Conservation (phyloP, 2,329 filamentous ascomycete species). For the Pseudocercospora macadamiae region DNA sequence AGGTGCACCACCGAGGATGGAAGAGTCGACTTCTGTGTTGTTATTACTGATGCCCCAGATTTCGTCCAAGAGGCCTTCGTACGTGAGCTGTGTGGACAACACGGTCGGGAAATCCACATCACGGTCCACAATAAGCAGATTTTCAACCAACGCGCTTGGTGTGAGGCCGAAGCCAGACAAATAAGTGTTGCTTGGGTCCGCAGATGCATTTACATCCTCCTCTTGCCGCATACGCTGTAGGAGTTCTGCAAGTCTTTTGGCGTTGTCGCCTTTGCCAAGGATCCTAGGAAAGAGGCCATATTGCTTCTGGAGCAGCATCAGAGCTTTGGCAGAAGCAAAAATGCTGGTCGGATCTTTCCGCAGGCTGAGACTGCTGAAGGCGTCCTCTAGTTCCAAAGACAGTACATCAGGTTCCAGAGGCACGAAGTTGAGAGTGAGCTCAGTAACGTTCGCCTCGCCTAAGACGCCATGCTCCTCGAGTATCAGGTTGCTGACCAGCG, state of each 20-base stretch:
- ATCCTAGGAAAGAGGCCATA: slow-evolving; percentile 94
- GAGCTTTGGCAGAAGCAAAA: slow-evolving; percentile 82
- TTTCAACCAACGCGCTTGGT: slow-evolving; percentile 86
- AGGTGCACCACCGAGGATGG: slow-evolving; percentile 76
- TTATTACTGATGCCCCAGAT: slow-evolving; percentile 90
- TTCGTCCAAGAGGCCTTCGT: slow-evolving; percentile 94
- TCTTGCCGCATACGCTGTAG: slow-evolving; percentile 91
- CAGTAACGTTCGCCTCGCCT: slow-evolving; percentile 85
- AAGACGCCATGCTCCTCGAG: slow-evolving; percentile 91
- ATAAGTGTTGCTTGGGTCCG: slow-evolving; percentile 47
- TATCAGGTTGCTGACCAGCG: slow-evolving; percentile 85
- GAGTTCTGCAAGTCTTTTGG: slow-evolving; percentile 82
- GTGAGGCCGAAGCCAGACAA: slow-evolving; percentile 67
- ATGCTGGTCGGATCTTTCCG: slow-evolving; percentile 89
- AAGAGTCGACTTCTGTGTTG: slow-evolving; percentile 88
- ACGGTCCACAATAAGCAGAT: slow-evolving; percentile 90
- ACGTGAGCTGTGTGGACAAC: slow-evolving; percentile 91
- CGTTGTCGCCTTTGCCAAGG: slow-evolving; percentile 93
- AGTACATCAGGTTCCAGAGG: slow-evolving; percentile 89
- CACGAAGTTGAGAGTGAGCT: slow-evolving; percentile 87
- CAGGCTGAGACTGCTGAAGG: slow-evolving; percentile 85
- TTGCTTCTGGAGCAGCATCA: slow-evolving; percentile 91
- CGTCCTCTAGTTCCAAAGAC: slow-evolving; percentile 84
- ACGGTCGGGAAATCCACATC: slow-evolving; percentile 93
- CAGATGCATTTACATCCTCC: slow-evolving; percentile 61